Evolutionary conservation across 768 basidiomycete species (phyloP), one percentile per base, ranked within the genome.

Genomic region (Tylopilus intermedius): DNA sequence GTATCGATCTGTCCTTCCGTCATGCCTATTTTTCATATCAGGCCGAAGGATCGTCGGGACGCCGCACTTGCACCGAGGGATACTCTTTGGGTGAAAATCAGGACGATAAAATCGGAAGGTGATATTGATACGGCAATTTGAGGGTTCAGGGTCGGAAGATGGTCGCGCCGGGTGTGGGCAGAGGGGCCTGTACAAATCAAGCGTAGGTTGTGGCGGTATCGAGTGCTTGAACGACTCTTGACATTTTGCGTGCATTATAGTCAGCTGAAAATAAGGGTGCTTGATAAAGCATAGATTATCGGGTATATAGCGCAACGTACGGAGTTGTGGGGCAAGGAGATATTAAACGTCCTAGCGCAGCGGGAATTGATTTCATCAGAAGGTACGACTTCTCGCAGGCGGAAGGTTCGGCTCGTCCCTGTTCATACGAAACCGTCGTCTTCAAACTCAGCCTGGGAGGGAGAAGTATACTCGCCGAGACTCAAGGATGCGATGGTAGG

Each of bases 101-200:
- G 90, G 90, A 50, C 90, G 79, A 58, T 85, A 92, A 63, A 92
- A 92, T 14, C 90, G 78, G 64, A 92, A 92, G 0, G 90, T 92
- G 51, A 92, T 84, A 59, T 92, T 92, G 61, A 92, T 90, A 24
- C 88, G 80, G 58, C 77, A 82, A 56, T 81, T 89, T 8, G 79
- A 83, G 2, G 80, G 72, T 45, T 80, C 76, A 2, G 59, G 60
- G 43, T 57, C 61, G 14, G 55, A 58, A 8, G 42, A 51, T 21
- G 55, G 55, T 38, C 35, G 53, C 29, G 54, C 59, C 11, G 61
- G 61, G 49, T 69, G 67, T 32, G 83, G 79, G 56, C 68, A 76
- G 1, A 76, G 63, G 4, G 90, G 88, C 30, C 77, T 79, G 64
- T 81, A 90, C n/a, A 86, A 59, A 61, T 92, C 90, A 38, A 92